These are phyloP conservation scores for Schizochytrium sp. DNA, from an alignment of 108 stramenopile species.

Conservation along the genomic window DNA sequence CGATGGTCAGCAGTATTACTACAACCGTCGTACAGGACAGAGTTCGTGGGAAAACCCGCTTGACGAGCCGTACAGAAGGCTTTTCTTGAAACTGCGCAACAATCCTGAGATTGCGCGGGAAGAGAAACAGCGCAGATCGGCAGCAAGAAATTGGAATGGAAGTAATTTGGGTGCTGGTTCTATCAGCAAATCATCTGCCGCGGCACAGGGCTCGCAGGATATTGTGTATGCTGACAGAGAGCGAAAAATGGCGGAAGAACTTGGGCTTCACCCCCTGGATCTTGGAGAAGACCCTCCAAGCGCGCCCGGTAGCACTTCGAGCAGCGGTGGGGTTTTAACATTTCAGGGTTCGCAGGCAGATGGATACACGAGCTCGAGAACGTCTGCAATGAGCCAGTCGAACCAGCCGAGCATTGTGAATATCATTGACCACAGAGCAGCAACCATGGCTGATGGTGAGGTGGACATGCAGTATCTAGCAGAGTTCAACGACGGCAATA, in stretches of 20 bases:
- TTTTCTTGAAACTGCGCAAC: slow-evolving; percentile 1
- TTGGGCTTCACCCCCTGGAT: background rate
- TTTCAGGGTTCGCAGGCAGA: too few relatives aligned
- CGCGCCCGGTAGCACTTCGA: background rate
- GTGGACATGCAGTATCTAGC: slow-evolving; percentile 36
- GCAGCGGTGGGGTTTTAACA: too few relatives aligned
- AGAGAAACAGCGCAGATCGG: background rate
- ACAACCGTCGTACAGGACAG: background rate
- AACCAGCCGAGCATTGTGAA: background rate
- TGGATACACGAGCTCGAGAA: background rate
- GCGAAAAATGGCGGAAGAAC: slow-evolving; percentile 20
- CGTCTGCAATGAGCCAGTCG: background rate
- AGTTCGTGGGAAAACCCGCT: slow-evolving; percentile 59
- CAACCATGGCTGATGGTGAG: background rate
- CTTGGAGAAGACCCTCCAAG: background rate
- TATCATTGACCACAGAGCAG: background rate
- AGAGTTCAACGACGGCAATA: background rate
- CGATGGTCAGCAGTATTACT: slow-evolving; percentile 49
- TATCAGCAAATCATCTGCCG: background rate
- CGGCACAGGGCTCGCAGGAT: background rate
- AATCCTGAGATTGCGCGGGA: background rate
- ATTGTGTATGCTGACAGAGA: background rate
- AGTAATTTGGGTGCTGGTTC: too few relatives aligned
- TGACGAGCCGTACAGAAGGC: slow-evolving; percentile 54
- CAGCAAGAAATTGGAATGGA: background rate